These are phyloP conservation scores for Diaporthe sp. DNA, from an alignment of 2,329 filamentous ascomycete genomes.

Conservation along the genomic window DNA sequence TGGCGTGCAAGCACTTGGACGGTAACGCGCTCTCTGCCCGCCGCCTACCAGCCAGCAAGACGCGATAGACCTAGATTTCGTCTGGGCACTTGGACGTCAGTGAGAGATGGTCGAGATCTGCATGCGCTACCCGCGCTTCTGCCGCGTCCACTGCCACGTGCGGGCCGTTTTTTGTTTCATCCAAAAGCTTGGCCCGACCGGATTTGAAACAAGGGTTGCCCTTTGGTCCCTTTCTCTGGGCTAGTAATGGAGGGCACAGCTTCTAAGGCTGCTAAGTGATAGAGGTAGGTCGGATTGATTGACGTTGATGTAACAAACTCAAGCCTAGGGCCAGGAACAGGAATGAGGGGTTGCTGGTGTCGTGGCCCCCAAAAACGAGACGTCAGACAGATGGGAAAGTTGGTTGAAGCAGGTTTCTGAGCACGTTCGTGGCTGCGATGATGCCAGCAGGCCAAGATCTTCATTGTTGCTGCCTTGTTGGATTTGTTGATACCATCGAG, in stretches of 20 bases:
- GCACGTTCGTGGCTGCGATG: neutral
- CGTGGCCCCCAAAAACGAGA: neutral
- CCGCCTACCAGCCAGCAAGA: neutral
- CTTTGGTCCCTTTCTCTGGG: neutral
- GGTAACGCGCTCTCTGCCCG: neutral
- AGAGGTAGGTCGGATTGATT: neutral
- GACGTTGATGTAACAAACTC: neutral
- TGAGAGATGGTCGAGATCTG: slow-evolving; percentile 8
- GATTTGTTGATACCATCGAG: slow-evolving; percentile 8
- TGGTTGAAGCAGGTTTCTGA: slow-evolving; percentile 6
- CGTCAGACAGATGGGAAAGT: neutral
- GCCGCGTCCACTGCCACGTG: slow-evolving; percentile 29
- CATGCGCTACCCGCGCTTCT: slow-evolving; percentile 23
- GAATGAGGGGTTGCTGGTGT: neutral
- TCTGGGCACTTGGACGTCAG: neutral
- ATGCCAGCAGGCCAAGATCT: neutral
- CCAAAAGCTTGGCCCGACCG: slow-evolving; percentile 18
- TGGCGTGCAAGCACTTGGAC: neutral
- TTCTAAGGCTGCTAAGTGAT: neutral
- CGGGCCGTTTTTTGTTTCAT: slow-evolving; percentile 30
- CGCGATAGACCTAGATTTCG: neutral
- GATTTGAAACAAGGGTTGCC: slow-evolving; percentile 30
- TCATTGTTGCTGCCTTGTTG: neutral
- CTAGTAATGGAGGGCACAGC: neutral
- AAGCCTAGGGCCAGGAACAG: neutral